phyloP scores from a whole-genome alignment of 805 yeast species.

The Teunomyces kruisii region DNA sequence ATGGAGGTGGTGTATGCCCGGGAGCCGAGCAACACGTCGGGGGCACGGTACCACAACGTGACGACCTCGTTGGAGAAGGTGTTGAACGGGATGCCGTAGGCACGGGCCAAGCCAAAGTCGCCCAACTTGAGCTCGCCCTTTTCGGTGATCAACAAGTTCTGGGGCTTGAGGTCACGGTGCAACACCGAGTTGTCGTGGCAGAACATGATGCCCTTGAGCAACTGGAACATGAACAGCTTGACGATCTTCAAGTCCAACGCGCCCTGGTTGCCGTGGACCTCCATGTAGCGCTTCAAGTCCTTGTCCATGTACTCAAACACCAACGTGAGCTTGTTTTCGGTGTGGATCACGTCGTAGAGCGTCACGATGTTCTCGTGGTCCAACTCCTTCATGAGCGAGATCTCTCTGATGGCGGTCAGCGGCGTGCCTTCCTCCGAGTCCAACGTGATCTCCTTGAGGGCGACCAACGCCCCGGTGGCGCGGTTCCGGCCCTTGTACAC shows the following conservation, averaged over 20 bases:
- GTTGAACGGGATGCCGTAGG: slow-evolving; percentile 96
- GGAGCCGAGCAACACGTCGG: slow-evolving; percentile 93
- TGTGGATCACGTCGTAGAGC: slow-evolving; percentile 91
- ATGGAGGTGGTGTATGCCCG: slow-evolving; percentile 95
- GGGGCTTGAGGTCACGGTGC: slow-evolving; percentile 91
- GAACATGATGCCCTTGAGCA: slow-evolving; percentile 83
- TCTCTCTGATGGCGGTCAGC: slow-evolving; percentile 95
- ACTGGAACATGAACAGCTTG: slow-evolving; percentile 91
- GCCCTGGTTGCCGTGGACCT: slow-evolving; percentile 71
- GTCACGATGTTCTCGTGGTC: slow-evolving; percentile 92
- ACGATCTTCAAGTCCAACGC: slow-evolving; percentile 72
- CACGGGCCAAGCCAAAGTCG: slow-evolving; percentile 96
- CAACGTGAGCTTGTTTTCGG: slow-evolving; percentile 90
- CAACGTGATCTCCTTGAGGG: slow-evolving; percentile 88
- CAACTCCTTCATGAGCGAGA: slow-evolving; percentile 90
- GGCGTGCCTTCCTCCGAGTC: slow-evolving; percentile 99
- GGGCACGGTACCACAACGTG: slow-evolving; percentile 97
- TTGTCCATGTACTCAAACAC: slow-evolving; percentile 93
- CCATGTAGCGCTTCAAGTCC: slow-evolving; percentile 95
- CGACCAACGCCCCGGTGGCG: slow-evolving; percentile 85
- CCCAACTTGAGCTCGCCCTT: slow-evolving; percentile 94
- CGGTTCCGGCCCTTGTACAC: slow-evolving; percentile 92
- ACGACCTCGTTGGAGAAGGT: slow-evolving; percentile 98
- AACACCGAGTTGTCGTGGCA: slow-evolving; percentile 84
- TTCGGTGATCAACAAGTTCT: slow-evolving; percentile 80